These are phyloP conservation scores for Oryza longistaminata DNA, from an alignment of 176 grass and related monocot species.

Conservation along the genomic window DNA sequence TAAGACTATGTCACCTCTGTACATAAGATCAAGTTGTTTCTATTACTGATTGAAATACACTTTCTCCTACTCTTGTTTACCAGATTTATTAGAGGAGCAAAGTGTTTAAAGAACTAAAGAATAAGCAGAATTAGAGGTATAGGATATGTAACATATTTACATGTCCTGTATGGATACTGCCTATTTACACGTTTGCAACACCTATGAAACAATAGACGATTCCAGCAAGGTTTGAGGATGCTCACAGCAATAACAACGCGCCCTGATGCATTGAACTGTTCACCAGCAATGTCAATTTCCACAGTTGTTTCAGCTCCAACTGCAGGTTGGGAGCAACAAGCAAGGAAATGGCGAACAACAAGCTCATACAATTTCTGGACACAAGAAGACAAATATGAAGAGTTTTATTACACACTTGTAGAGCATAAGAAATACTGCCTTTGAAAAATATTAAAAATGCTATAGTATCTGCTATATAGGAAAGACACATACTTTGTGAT, in stretches of 20 bases:
- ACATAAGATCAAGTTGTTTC: neutral
- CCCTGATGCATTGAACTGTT: slow-evolving; percentile 84
- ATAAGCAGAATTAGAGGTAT: slow-evolving; percentile 14
- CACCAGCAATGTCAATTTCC: slow-evolving; percentile 84
- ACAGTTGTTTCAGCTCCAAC: slow-evolving; percentile 92
- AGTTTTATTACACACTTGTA: slow-evolving; percentile 19
- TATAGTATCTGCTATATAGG: slow-evolving; percentile 25
- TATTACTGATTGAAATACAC: neutral
- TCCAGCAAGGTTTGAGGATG: slow-evolving; percentile 28
- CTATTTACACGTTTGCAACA: slow-evolving; percentile 17
- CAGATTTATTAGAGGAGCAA: slow-evolving; percentile 16
- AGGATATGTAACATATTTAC: neutral
- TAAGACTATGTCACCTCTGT: too few species aligned
- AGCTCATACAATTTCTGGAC: slow-evolving; percentile 95
- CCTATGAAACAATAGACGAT: slow-evolving; percentile 31
- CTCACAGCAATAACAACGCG: slow-evolving; percentile 82
- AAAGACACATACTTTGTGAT: slow-evolving; percentile 56
- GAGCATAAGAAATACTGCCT: slow-evolving; percentile 3
- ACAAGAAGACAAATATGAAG: slow-evolving; percentile 24
- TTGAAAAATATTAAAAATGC: neutral
- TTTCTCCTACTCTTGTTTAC: slow-evolving; percentile 17
- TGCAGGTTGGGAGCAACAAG: slow-evolving; percentile 92
- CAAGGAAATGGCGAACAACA: slow-evolving; percentile 95
- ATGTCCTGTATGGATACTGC: neutral
- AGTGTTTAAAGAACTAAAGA: slow-evolving; percentile 20